Percentiles rank a stretch among this genome's conserved stretches.
Evolutionary conservation across 2,329 filamentous ascomycete species (phyloP).

Genomic region (Shiraia bambusicola): DNA sequence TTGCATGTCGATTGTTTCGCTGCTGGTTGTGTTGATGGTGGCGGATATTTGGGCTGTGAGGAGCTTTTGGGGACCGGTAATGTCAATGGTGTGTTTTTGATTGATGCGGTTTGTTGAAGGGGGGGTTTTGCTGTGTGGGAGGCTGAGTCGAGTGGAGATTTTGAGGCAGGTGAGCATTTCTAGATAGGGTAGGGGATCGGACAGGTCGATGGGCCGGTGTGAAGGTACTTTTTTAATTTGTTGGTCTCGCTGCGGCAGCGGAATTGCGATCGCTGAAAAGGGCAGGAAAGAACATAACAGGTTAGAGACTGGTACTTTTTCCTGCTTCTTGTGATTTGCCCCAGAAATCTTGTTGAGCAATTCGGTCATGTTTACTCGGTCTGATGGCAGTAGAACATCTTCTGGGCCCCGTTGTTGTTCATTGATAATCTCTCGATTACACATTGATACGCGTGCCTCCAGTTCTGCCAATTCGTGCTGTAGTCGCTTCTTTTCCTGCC

Average conservation of each 20-base stretch:
- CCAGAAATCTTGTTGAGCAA: conserved; percentile 27
- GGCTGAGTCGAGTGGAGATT: conserved; percentile 56
- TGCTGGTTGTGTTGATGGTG: conserved; percentile 47
- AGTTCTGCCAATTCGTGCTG: conserved; percentile 32
- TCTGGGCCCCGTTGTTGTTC: conserved; percentile 22
- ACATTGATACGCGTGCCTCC: conserved; percentile 35
- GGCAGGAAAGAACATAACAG: conserved; percentile 46
- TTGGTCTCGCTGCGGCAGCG: conserved; percentile 23
- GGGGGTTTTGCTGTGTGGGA: conserved; percentile 19
- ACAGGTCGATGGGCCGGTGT: conserved; percentile 64
- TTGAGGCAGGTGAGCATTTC: conserved; percentile 69
- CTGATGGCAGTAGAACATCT: conserved; percentile 15
- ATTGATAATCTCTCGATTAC: conserved; percentile 28
- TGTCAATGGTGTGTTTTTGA: conserved; percentile 55
- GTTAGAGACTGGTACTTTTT: conserved; percentile 30
- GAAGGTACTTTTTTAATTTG: conserved; percentile 54
- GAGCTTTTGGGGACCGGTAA: conserved; percentile 54
- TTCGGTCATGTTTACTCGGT: conserved; percentile 20
- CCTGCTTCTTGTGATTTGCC: conserved; percentile 17
- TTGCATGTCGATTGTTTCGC: conserved; percentile 56
- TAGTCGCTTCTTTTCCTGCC: conserved; percentile 33
- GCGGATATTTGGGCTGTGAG: conserved; percentile 62
- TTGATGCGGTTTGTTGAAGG: conserved; percentile 17
- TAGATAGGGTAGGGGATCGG: conserved; percentile 68
- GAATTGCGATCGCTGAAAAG: conserved; percentile 32